Conservation (phyloP, 106 monocot genomes). For the Dioscorea zingiberensis region DNA sequence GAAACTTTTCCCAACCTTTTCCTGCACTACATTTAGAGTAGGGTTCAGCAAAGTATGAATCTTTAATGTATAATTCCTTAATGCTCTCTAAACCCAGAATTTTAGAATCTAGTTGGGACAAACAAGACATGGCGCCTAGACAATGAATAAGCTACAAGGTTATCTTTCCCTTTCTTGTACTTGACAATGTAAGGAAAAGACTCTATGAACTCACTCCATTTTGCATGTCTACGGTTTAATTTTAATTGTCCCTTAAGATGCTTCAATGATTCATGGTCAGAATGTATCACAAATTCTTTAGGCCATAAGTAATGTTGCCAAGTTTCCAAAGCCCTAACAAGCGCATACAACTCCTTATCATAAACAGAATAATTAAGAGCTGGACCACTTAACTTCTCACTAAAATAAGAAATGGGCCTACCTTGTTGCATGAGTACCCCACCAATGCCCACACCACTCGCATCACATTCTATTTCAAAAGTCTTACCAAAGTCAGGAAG, state of each 20-base stretch:
- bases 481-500: background rate
- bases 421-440: too few species aligned
- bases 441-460: background rate
- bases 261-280: background rate
- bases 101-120: background rate
- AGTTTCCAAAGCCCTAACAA: background rate
- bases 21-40: background rate
- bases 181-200: background rate
- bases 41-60: background rate
- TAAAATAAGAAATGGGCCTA: background rate
- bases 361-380: background rate
- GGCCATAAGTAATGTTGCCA: too few species aligned
- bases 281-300: too few species aligned
- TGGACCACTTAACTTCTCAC: conserved; percentile 6
- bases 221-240: background rate
- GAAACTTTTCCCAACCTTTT: too few species aligned
- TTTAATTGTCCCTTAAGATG: background rate
- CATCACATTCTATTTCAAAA: conserved; percentile 4
- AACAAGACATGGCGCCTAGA: background rate
- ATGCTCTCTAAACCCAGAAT: background rate
- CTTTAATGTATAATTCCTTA: background rate
- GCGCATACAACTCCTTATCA: background rate
- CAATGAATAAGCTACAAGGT: background rate
- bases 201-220: background rate
- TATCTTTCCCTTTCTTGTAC: background rate